Evolutionary conservation across 495 filamentous ascomycete species (phyloP).

Genomic region (Penicillium bovifimosum): DNA sequence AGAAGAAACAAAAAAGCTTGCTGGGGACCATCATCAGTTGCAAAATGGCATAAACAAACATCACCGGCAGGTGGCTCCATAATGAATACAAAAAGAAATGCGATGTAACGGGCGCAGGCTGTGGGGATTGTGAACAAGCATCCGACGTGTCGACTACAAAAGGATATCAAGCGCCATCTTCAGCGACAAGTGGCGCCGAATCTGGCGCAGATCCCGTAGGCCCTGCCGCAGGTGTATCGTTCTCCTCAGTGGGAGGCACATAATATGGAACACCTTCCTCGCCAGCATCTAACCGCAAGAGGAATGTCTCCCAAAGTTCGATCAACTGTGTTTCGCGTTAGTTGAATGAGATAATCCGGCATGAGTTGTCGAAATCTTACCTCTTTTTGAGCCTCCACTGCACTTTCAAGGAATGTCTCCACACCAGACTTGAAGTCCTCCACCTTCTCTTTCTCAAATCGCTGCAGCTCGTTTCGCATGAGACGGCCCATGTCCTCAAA

Average conservation of each 20-base stretch:
- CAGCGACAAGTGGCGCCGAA: constrained; percentile 18
- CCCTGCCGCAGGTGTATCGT: constrained; percentile 16
- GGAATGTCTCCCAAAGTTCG: constrained; percentile 96
- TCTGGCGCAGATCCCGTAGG: constrained; percentile 24
- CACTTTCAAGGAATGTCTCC: constrained; percentile 93
- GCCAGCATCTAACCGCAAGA: constrained; percentile 89
- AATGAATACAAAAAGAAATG: constrained; percentile 1
- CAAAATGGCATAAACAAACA: neutral
- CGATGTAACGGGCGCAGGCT: neutral
- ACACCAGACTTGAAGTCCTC: constrained; percentile 98
- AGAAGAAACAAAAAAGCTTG: constrained; percentile 1
- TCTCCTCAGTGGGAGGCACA: constrained; percentile 44
- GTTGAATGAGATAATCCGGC: neutral
- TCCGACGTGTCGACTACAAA: neutral
- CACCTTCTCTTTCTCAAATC: constrained; percentile 96
- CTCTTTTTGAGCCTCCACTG: constrained; percentile 98
- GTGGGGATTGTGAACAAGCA: constrained; percentile 2
- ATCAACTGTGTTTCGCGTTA: constrained; percentile 63
- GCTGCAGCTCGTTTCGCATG: constrained; percentile 84
- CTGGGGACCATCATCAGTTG: constrained; percentile 11
- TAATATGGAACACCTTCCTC: constrained; percentile 81
- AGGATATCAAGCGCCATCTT: constrained; percentile 11
- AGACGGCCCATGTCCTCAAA: constrained; percentile 97
- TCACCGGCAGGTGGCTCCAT: neutral
- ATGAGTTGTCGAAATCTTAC: constrained; percentile 41